Evolutionary conservation across 1,284 basidiomycete species (phyloP).

Genomic region (Trametes pubescens): DNA sequence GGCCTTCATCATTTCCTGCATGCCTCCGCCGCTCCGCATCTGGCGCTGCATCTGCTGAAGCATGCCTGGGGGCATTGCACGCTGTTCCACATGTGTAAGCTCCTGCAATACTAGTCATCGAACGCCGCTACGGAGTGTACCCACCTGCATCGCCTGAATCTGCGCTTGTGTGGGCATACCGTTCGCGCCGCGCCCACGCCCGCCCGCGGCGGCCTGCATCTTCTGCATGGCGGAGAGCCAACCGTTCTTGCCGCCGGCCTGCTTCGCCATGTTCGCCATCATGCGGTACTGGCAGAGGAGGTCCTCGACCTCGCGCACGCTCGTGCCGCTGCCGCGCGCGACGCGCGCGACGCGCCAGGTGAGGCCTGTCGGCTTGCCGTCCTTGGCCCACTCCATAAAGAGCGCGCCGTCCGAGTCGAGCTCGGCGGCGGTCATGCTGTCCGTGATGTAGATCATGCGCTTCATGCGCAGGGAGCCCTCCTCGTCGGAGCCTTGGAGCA

Average conservation of each 20-base stretch:
- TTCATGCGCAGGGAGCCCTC: constrained; percentile 94
- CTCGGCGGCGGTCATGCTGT: constrained; percentile 95
- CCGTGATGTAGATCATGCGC: constrained; percentile 98
- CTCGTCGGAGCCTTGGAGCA: constrained; percentile 91
- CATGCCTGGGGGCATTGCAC: constrained; percentile 90
- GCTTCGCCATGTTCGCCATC: constrained; percentile 98
- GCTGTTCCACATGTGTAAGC: constrained; percentile 50
- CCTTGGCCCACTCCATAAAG: constrained; percentile 86
- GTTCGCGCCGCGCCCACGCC: constrained; percentile 83
- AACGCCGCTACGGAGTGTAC: constrained; percentile 33
- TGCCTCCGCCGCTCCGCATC: constrained; percentile 84
- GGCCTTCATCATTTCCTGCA: constrained; percentile 95
- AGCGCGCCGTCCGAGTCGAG: constrained; percentile 95
- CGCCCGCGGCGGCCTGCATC: constrained; percentile 86
- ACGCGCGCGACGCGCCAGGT: constrained; percentile 91
- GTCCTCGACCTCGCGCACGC: constrained; percentile 96
- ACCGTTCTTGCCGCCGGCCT: constrained; percentile 96
- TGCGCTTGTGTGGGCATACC: constrained; percentile 93
- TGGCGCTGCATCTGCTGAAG: constrained; percentile 86
- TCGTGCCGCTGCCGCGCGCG: constrained; percentile 95
- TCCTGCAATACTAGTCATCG: background rate
- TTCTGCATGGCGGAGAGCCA: constrained; percentile 92
- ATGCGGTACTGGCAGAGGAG: constrained; percentile 94
- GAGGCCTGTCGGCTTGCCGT: constrained; percentile 82
- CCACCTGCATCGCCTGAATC: constrained; percentile 89